These are phyloP conservation scores for Helotiales sp. DNA, from an alignment of 2,329 filamentous ascomycete species.

Conservation along the genomic window DNA sequence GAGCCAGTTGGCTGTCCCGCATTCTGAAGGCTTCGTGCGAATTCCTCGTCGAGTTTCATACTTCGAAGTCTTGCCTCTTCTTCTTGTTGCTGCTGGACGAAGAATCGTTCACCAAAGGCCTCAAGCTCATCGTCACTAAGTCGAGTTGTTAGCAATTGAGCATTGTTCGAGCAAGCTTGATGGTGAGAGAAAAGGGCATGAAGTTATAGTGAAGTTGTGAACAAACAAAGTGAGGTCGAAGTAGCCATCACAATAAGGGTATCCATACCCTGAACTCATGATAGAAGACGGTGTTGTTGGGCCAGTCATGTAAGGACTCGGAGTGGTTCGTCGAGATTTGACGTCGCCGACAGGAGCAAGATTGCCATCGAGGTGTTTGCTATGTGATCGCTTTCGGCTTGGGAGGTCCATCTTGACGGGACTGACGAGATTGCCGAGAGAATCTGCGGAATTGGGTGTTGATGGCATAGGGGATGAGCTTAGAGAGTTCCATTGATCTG, in stretches of 20 bases:
- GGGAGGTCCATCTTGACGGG: constrained; percentile 24
- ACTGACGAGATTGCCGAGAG: constrained; percentile 15
- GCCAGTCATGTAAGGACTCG: constrained; percentile 28
- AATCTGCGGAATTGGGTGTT: constrained; percentile 25
- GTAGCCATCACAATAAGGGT: constrained; percentile 24
- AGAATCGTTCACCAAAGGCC: constrained; percentile 17
- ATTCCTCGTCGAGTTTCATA: constrained; percentile 37
- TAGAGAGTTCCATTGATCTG: neutral
- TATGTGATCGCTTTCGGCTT: constrained; percentile 33
- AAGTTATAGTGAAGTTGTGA: constrained; percentile 15
- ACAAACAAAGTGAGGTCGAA: constrained; percentile 29
- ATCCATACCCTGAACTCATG: constrained; percentile 31
- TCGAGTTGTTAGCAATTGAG: constrained; percentile 4
- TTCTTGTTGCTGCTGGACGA: constrained; percentile 30
- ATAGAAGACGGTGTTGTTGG: constrained; percentile 23
- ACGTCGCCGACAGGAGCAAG: constrained; percentile 21
- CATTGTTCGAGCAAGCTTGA: neutral
- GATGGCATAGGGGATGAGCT: constrained; percentile 13
- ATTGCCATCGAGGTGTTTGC: constrained; percentile 25
- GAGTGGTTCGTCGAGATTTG: constrained; percentile 34
- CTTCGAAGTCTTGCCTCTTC: constrained; percentile 41
- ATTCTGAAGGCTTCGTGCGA: constrained; percentile 33
- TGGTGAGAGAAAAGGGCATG: neutral
- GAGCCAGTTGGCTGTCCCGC: too few relatives aligned
- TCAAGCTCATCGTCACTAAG: constrained; percentile 30